phyloP scores from a whole-genome alignment of 148 eudicot species.

The Chenopodium album region DNA sequence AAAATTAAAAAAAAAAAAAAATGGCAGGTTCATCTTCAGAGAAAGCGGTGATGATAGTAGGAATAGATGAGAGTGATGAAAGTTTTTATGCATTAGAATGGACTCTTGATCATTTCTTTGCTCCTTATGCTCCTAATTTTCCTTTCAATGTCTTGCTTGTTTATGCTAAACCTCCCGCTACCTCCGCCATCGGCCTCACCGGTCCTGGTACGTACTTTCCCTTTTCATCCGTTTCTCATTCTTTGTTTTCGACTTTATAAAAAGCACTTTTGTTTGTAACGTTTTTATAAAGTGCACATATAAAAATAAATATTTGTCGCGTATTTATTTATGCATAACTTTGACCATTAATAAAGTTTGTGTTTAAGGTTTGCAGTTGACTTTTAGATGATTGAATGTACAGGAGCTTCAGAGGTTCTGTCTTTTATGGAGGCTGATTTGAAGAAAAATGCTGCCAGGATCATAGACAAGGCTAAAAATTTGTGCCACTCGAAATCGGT shows the following conservation, averaged over 20 bases:
- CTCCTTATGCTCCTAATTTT: constrained; percentile 19
- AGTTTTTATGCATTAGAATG: constrained; percentile 49
- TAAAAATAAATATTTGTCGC: too few species aligned
- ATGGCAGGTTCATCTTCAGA: constrained; percentile 5
- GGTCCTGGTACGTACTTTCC: constrained; percentile 40
- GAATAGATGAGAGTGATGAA: constrained; percentile 42
- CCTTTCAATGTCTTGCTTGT: constrained; percentile 35
- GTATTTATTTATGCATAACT: too few species aligned
- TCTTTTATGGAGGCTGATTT: constrained; percentile 50
- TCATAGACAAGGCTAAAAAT: constrained; percentile 39
- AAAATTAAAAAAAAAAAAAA: too few species aligned
- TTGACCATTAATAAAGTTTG: not conserved
- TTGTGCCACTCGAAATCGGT: constrained; percentile 48
- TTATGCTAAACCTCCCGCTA: constrained; percentile 42
- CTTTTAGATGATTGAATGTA: not conserved
- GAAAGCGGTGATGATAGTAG: constrained; percentile 39
- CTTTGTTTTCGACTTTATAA: too few species aligned
- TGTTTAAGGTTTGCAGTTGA: not conserved
- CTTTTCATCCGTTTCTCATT: too few species aligned
- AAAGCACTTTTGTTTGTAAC: too few species aligned
- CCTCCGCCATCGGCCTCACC: constrained; percentile 39
- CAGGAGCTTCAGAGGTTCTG: constrained; percentile 44
- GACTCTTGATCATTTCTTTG: constrained; percentile 41
- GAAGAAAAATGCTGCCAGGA: constrained; percentile 39
- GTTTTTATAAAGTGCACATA: too few species aligned